Percentiles rank a stretch among this genome's conserved stretches.
These are phyloP conservation scores for Gleditsia sinensis DNA, from an alignment of 306 rosid species.

Conservation along the genomic window DNA sequence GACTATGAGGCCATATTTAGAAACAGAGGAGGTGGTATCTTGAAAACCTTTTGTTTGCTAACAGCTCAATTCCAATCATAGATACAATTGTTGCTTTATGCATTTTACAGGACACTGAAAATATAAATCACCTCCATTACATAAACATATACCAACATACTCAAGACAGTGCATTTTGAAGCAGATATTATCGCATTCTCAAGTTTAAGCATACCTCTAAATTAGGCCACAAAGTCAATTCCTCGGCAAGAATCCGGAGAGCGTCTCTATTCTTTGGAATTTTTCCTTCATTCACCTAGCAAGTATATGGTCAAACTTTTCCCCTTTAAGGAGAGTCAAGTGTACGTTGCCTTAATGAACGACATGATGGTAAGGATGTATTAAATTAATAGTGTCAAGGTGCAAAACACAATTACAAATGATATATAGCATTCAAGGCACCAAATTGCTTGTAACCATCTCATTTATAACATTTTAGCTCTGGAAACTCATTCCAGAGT, in stretches of 20 bases:
- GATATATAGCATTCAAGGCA: not conserved
- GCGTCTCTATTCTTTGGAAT: constrained; percentile 67
- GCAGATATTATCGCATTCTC: constrained; percentile 1
- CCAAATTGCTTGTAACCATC: not conserved
- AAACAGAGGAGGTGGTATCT: not conserved
- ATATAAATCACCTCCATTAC: constrained; percentile 11
- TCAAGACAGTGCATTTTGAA: constrained; percentile 14
- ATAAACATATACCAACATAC: not conserved
- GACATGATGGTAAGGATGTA: not conserved
- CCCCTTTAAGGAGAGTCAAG: constrained; percentile 7
- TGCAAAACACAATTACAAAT: not conserved
- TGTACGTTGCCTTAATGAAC: not conserved
- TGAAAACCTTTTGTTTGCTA: not conserved
- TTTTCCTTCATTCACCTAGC: constrained; percentile 84
- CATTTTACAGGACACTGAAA: not conserved
- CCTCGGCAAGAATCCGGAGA: constrained; percentile 83
- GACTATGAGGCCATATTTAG: constrained; percentile 21
- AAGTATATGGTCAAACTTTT: constrained; percentile 28
- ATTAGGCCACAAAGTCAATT: constrained; percentile 88
- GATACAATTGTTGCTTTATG: not conserved
- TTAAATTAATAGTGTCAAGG: not conserved
- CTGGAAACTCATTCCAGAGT: not conserved
- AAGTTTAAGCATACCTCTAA: constrained; percentile 68
- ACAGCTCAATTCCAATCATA: constrained; percentile 6
- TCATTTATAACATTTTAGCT: not conserved